Percentiles rank a stretch among this genome's conserved stretches.
phyloP scores from a whole-genome alignment of 768 basidiomycete genomes.

The Kwoniella europaea region DNA sequence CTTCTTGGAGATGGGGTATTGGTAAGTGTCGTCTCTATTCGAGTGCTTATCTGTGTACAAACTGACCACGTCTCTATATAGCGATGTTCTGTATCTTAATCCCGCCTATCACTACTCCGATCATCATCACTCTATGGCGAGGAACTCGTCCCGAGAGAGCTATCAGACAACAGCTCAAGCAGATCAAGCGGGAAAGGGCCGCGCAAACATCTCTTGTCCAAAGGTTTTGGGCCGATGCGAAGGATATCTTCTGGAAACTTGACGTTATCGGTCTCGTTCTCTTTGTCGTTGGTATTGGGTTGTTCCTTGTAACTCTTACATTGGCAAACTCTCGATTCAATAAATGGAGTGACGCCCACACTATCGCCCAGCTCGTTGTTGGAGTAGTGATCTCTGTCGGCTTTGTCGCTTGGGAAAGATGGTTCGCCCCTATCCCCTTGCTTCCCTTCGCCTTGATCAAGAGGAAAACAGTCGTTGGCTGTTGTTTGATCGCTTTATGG shows the following conservation, averaged over 20 bases:
- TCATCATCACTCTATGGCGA: conserved; percentile 48
- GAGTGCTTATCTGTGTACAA: too few relatives aligned
- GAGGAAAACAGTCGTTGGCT: conserved; percentile 52
- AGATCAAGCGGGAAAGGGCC: conserved; percentile 24
- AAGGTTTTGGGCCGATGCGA: conserved; percentile 17
- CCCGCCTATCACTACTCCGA: conserved; percentile 49
- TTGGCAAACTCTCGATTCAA: conserved; percentile 51
- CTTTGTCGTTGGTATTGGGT: conserved; percentile 52
- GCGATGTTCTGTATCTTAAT: conserved; percentile 54
- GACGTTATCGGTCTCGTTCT: conserved; percentile 55
- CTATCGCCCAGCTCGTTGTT: conserved; percentile 49
- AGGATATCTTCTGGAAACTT: conserved; percentile 52
- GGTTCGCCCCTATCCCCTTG: conserved; percentile 52
- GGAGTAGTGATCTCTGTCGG: conserved; percentile 40
- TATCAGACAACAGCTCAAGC: conserved; percentile 21
- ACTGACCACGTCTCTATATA: background rate
- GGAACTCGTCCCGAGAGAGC: conserved; percentile 22
- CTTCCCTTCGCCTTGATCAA: conserved; percentile 53
- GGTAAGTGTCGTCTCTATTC: conserved; percentile 23
- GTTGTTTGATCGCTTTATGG: conserved; percentile 46
- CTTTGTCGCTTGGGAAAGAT: conserved; percentile 52
- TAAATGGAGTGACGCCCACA: conserved; percentile 53
- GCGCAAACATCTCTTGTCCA: background rate
- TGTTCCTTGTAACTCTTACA: conserved; percentile 55
- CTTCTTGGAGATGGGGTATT: conserved; percentile 45